These are phyloP conservation scores for Pugionium cornutum DNA, from an alignment of 345 rosid genomes.

Conservation along the genomic window DNA sequence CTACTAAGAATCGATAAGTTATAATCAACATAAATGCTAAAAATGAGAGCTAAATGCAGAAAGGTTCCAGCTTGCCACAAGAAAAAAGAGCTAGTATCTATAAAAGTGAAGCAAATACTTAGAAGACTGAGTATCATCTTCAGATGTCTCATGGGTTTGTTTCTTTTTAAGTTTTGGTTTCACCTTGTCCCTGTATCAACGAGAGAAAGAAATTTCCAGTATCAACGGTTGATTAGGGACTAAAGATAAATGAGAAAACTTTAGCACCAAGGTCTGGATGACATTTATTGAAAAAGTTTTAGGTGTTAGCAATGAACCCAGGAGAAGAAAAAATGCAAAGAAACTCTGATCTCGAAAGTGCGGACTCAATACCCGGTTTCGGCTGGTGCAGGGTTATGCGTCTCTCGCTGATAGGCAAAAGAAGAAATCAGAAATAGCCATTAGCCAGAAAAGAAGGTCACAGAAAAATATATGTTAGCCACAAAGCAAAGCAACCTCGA, in stretches of 20 bases:
- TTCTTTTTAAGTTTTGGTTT: slow-evolving; percentile 51
- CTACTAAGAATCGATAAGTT: slow-evolving; percentile 51
- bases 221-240: not conserved
- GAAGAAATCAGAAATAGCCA: slow-evolving; percentile 26
- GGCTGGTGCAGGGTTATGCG: slow-evolving; percentile 41
- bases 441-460: too few relatives aligned
- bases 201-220: not conserved
- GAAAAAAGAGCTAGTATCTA: not conserved
- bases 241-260: too few relatives aligned
- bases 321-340: too few relatives aligned
- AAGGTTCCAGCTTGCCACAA: not conserved
- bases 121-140: slow-evolving; percentile 51
- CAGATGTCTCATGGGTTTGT: slow-evolving; percentile 48
- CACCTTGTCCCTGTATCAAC: slow-evolving; percentile 52
- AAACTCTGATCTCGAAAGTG: not conserved
- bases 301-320: too few relatives aligned
- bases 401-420: slow-evolving; percentile 52
- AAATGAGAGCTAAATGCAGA: slow-evolving; percentile 14
- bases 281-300: too few relatives aligned
- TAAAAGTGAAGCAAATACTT: slow-evolving; percentile 53
- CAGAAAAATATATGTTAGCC: too few relatives aligned
- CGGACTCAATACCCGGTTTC: slow-evolving; percentile 31
- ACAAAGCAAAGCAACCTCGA: too few relatives aligned
- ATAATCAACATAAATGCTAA: slow-evolving; percentile 2
- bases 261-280: too few relatives aligned